These are phyloP conservation scores for Drechslerella dactyloides DNA, from an alignment of 2,329 filamentous ascomycete species.

Conservation along the genomic window DNA sequence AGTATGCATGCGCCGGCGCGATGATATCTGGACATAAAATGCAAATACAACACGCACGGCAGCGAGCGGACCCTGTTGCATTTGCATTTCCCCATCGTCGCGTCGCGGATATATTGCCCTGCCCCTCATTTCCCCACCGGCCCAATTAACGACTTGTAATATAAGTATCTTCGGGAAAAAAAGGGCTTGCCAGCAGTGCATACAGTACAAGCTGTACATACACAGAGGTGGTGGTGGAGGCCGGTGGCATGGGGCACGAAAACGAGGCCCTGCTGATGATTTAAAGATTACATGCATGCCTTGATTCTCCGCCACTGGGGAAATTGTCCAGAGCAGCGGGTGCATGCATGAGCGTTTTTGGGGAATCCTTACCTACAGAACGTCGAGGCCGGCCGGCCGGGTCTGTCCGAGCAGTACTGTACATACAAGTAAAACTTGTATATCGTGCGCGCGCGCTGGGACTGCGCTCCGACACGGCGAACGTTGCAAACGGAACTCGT, in stretches of 20 bases:
- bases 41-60: not conserved
- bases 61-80: not conserved
- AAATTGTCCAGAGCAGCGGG: not conserved
- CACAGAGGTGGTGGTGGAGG: no score
- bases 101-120: conserved; percentile 7
- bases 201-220: no score
- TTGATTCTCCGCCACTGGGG: not conserved
- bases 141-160: not conserved
- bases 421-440: no score
- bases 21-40: not conserved
- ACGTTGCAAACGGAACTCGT: no score
- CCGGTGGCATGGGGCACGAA: not conserved
- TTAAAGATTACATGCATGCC: not conserved
- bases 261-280: not conserved
- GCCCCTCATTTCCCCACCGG: not conserved
- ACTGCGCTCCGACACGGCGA: no score
- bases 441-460: no score
- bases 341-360: no score
- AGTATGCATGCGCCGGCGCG: no score
- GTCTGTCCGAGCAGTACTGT: no score
- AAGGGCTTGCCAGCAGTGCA: not conserved
- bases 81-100: conserved; percentile 1
- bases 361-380: no score
- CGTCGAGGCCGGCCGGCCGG: no score
- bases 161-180: not conserved